These are phyloP conservation scores for Fusarium albosuccineum DNA, from an alignment of 2,329 filamentous ascomycete genomes.

Conservation along the genomic window DNA sequence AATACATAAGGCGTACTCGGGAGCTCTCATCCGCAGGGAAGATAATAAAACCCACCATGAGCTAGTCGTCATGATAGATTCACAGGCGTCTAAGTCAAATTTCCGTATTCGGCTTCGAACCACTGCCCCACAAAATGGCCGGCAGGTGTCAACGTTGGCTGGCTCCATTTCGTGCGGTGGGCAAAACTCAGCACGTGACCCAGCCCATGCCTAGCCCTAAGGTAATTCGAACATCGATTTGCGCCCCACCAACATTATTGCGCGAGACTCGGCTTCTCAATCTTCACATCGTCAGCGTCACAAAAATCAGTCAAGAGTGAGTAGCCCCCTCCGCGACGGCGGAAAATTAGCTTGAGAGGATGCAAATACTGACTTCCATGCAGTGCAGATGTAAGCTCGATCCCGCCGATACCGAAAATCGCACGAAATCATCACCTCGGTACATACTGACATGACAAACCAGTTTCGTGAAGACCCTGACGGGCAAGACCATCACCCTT, in stretches of 20 bases:
- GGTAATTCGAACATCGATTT: slow-evolving; percentile 50
- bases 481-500: slow-evolving; percentile 99
- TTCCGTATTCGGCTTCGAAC: slow-evolving; percentile 10
- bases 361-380: slow-evolving; percentile 43
- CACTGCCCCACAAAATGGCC: slow-evolving; percentile 10
- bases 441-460: slow-evolving; percentile 48
- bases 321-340: slow-evolving; percentile 50
- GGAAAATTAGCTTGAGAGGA: slow-evolving; percentile 20
- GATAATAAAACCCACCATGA: slow-evolving; percentile 2
- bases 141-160: background rate
- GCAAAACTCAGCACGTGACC: slow-evolving; percentile 47
- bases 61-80: slow-evolving; percentile 5
- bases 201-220: slow-evolving; percentile 47
- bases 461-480: slow-evolving; percentile 99
- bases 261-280: slow-evolving; percentile 53
- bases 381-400: slow-evolving; percentile 89
- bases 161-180: slow-evolving; percentile 9
- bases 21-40: background rate
- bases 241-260: slow-evolving; percentile 60
- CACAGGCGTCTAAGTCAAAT: background rate
- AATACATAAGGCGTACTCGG: background rate
- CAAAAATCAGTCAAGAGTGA: slow-evolving; percentile 71
- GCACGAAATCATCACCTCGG: slow-evolving; percentile 21
- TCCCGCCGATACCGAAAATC: slow-evolving; percentile 41
- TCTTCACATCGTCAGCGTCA: slow-evolving; percentile 61